Conservation (phyloP, 2,329 filamentous ascomycete genomes). For the Talaromyces amestolkiae region DNA sequence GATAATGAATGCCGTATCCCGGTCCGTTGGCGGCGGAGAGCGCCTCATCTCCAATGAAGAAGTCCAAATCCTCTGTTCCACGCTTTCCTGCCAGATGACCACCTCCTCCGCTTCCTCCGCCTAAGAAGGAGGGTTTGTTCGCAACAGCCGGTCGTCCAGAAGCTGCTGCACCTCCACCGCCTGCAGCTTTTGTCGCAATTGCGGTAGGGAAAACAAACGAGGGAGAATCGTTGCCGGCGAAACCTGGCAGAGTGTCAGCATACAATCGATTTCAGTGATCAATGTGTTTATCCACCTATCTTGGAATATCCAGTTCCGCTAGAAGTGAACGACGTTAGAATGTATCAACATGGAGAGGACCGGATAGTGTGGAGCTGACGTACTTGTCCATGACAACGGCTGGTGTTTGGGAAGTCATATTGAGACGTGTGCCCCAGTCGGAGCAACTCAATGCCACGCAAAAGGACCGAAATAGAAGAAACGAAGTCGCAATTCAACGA, state of each 20-base stretch:
- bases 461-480: neutral
- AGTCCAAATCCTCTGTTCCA: constrained; percentile 95
- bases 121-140: constrained; percentile 94
- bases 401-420: constrained; percentile 96
- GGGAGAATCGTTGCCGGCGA: constrained; percentile 97
- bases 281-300: constrained; percentile 63
- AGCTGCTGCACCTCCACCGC: constrained; percentile 69
- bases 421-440: constrained; percentile 22
- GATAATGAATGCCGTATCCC: constrained; percentile 95
- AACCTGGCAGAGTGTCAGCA: constrained; percentile 62
- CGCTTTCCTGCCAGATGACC: constrained; percentile 84
- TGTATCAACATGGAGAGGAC: constrained; percentile 33
- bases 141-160: constrained; percentile 85
- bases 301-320: constrained; percentile 99
- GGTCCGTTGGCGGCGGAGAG: constrained; percentile 79
- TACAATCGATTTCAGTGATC: constrained; percentile 22
- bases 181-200: constrained; percentile 86
- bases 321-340: constrained; percentile 28
- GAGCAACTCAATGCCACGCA: constrained; percentile 12
- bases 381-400: constrained; percentile 99
- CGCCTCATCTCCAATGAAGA: constrained; percentile 97
- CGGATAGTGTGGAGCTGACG: constrained; percentile 44
- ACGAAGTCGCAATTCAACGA: neutral
- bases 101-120: constrained; percentile 81
- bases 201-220: constrained; percentile 99